Evolutionary conservation across 176 grass and related monocot species (phyloP).

Genomic region (Aechmea fasciata): DNA sequence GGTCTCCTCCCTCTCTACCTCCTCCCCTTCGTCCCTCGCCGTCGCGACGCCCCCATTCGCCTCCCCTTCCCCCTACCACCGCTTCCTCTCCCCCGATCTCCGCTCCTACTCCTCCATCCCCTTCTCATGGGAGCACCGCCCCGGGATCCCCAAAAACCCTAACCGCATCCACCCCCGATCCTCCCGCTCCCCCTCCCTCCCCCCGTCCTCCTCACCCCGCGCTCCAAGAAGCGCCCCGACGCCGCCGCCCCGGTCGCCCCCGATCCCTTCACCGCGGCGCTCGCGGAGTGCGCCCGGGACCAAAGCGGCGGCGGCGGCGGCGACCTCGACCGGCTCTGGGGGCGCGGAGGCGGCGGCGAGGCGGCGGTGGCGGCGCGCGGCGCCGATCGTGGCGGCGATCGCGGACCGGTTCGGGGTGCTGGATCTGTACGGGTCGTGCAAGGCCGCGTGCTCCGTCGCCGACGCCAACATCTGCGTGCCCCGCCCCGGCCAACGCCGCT

Average conservation of each 20-base stretch:
- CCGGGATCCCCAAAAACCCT: conserved; percentile 65
- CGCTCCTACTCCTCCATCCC: conserved; percentile 51
- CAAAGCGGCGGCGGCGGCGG: conserved; percentile 31
- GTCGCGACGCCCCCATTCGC: conserved; percentile 21
- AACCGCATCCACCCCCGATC: not conserved
- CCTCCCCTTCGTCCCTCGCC: not conserved
- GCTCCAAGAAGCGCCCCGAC: conserved; percentile 6
- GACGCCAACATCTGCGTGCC: conserved; percentile 48
- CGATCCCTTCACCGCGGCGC: conserved; percentile 17
- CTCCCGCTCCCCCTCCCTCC: conserved; percentile 13
- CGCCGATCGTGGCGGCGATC: conserved; percentile 16
- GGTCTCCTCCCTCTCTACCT: conserved; percentile 10
- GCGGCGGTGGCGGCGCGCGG: conserved; percentile 5
- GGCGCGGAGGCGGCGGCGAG: conserved; percentile 5
- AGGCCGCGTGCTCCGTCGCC: conserved; percentile 39
- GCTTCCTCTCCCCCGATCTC: conserved; percentile 17
- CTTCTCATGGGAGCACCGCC: conserved; percentile 96
- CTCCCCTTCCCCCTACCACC: not conserved
- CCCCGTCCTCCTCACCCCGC: conserved; percentile 19
- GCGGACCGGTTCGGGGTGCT: conserved; percentile 26
- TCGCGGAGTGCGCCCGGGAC: conserved; percentile 11
- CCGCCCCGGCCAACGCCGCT: conserved; percentile 20
- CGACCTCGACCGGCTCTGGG: conserved; percentile 41
- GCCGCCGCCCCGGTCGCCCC: not conserved
- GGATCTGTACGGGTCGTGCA: conserved; percentile 59